These are phyloP conservation scores for Chrysanthemum lavandulifolium DNA, from an alignment of 129 eudicot genomes.

Conservation along the genomic window DNA sequence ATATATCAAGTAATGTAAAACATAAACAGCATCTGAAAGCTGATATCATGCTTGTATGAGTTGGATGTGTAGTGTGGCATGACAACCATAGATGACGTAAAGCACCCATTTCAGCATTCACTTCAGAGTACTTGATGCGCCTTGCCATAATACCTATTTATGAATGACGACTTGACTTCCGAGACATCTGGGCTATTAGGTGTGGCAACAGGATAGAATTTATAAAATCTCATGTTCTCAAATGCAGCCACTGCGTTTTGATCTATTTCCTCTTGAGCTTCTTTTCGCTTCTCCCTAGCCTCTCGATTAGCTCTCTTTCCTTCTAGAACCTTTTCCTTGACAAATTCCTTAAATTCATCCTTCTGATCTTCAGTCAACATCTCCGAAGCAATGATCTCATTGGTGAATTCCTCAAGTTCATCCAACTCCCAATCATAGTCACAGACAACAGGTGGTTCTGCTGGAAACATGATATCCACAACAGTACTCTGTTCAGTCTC, in stretches of 20 bases:
- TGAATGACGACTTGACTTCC: slow-evolving; percentile 56
- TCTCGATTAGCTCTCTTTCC: neutral
- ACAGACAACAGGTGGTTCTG: slow-evolving; percentile 65
- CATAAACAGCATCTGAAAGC: too few species aligned
- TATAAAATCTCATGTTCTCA: slow-evolving; percentile 68
- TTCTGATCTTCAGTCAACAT: too few species aligned
- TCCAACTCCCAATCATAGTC: too few species aligned
- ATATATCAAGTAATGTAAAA: too few species aligned
- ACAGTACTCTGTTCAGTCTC: neutral
- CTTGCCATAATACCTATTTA: slow-evolving; percentile 79
- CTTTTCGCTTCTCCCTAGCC: slow-evolving; percentile 78
- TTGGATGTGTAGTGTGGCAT: too few species aligned
- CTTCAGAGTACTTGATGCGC: slow-evolving; percentile 63
- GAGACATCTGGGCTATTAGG: slow-evolving; percentile 64
- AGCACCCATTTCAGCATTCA: neutral
- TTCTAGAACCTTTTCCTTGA: too few species aligned
- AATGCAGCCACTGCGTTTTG: slow-evolving; percentile 56
- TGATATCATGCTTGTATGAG: too few species aligned
- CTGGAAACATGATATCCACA: slow-evolving; percentile 50
- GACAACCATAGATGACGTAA: neutral
- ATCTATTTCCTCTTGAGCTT: slow-evolving; percentile 55
- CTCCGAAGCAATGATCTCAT: too few species aligned
- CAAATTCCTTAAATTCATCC: too few species aligned
- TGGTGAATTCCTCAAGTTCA: too few species aligned
- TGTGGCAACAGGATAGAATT: slow-evolving; percentile 69